phyloP scores from a whole-genome alignment of 331 rosid species.

The Cydonia oblonga region DNA sequence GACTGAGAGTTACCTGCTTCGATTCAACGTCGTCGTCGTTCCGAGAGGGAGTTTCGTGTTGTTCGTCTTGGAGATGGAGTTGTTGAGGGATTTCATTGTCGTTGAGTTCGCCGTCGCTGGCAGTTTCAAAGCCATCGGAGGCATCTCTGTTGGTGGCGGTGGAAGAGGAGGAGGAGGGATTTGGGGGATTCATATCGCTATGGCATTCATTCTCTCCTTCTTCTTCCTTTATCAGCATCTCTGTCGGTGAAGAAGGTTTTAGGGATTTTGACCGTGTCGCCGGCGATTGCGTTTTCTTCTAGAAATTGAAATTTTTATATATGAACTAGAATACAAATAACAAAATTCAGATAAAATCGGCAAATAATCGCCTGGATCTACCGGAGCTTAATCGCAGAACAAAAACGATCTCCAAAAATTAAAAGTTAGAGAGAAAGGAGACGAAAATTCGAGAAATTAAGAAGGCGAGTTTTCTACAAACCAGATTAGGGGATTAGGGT shows the following conservation, averaged over 20 bases:
- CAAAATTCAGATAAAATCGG: too few species aligned
- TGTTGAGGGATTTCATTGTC: slow-evolving; percentile 6
- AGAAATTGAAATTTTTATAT: not conserved
- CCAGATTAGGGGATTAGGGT: too few species aligned
- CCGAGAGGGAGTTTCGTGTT: too few species aligned
- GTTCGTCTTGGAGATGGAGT: not conserved
- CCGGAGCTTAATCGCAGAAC: too few species aligned
- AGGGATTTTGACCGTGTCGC: not conserved
- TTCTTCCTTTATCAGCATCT: slow-evolving; percentile 31
- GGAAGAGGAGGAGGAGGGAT: slow-evolving; percentile 4
- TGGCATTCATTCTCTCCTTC: slow-evolving; percentile 14
- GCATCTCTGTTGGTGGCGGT: slow-evolving; percentile 15
- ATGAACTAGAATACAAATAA: not conserved
- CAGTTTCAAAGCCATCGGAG: slow-evolving; percentile 82
- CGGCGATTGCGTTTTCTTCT: not conserved
- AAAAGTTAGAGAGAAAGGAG: too few species aligned
- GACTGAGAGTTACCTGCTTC: too few species aligned
- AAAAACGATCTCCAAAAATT: too few species aligned
- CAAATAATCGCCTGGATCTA: too few species aligned
- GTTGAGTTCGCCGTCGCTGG: slow-evolving; percentile 63
- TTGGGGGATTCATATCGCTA: slow-evolving; percentile 9
- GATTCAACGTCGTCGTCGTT: too few species aligned
- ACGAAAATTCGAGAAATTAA: too few species aligned
- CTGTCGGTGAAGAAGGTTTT: not conserved
- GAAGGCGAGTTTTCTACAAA: too few species aligned